Evolutionary conservation across 495 filamentous ascomycete genomes (phyloP).

Genomic region (Podospora tetraspora): DNA sequence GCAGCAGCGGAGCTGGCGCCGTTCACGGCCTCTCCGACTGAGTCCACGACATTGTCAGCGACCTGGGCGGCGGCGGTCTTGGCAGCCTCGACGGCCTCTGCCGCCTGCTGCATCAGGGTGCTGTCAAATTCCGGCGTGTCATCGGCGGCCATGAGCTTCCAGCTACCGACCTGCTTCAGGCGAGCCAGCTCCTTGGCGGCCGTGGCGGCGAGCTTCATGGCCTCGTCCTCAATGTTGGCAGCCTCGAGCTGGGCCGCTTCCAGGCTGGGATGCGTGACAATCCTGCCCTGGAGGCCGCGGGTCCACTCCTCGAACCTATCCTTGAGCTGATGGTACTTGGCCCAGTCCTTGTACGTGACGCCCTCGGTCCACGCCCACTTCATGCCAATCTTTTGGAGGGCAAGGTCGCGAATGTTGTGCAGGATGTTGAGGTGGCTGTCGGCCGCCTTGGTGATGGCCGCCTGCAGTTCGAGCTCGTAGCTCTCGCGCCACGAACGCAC

Average conservation of each 20-base stretch:
- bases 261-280: slow-evolving; percentile 66
- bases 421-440: slow-evolving; percentile 76
- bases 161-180: slow-evolving; percentile 77
- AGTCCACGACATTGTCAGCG: slow-evolving; percentile 5
- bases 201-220: slow-evolving; percentile 72
- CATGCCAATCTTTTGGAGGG: slow-evolving; percentile 92
- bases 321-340: slow-evolving; percentile 80
- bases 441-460: slow-evolving; percentile 67
- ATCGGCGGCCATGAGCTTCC: slow-evolving; percentile 79
- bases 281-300: slow-evolving; percentile 66
- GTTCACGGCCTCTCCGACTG: background rate
- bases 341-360: slow-evolving; percentile 95
- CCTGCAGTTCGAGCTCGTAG: slow-evolving; percentile 64
- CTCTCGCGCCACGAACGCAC: slow-evolving; percentile 72
- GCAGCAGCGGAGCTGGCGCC: background rate
- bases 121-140: slow-evolving; percentile 67
- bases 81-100: slow-evolving; percentile 34
- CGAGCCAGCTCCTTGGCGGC: slow-evolving; percentile 77
- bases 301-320: slow-evolving; percentile 80
- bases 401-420: slow-evolving; percentile 77
- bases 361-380: slow-evolving; percentile 97
- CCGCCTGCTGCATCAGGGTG: slow-evolving; percentile 38
- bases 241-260: slow-evolving; percentile 62
- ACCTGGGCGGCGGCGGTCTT: slow-evolving; percentile 20
- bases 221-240: slow-evolving; percentile 64